These are phyloP conservation scores for Trypanosoma brucei DNA, from an alignment of 208 protist genomes.

Conservation along the genomic window DNA sequence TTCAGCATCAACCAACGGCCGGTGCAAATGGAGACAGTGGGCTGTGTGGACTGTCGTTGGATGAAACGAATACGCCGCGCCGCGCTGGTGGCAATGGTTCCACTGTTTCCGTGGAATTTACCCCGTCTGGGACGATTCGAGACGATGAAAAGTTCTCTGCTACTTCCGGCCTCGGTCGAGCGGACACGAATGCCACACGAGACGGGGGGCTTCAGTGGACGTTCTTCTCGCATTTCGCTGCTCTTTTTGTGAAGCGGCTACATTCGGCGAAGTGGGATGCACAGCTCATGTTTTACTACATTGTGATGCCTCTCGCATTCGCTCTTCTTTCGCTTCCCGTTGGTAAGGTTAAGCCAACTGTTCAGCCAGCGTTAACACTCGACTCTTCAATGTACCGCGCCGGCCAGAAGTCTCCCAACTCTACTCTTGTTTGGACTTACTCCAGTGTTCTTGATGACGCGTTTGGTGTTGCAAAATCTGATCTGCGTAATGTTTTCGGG, in stretches of 20 bases:
- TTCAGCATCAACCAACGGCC: constrained; percentile 14
- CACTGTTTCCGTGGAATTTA: too few relatives aligned
- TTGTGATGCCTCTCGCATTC: constrained; percentile 71
- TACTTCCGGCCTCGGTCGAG: too few relatives aligned
- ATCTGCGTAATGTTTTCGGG: constrained; percentile 15
- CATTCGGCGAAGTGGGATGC: constrained; percentile 73
- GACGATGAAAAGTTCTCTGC: too few relatives aligned
- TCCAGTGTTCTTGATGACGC: constrained; percentile 13
- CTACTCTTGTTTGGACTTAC: constrained; percentile 6
- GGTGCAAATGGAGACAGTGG: not conserved
- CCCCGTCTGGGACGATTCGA: too few relatives aligned
- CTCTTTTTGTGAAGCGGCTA: constrained; percentile 69
- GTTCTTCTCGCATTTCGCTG: constrained; percentile 66
- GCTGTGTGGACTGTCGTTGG: too few relatives aligned
- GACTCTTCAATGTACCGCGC: constrained; percentile 65
- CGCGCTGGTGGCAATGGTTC: too few relatives aligned
- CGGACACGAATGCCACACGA: too few relatives aligned
- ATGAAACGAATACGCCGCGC: too few relatives aligned
- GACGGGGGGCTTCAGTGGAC: not conserved
- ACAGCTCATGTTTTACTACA: constrained; percentile 65
- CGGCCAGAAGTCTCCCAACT: constrained; percentile 20
- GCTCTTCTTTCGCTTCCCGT: constrained; percentile 70
- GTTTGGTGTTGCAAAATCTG: constrained; percentile 1
- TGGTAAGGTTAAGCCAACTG: constrained; percentile 44
- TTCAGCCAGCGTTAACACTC: constrained; percentile 46